Evolutionary conservation across 139 green algal genomes (phyloP).

Genomic region (Limnomonas spitsbergensis): DNA sequence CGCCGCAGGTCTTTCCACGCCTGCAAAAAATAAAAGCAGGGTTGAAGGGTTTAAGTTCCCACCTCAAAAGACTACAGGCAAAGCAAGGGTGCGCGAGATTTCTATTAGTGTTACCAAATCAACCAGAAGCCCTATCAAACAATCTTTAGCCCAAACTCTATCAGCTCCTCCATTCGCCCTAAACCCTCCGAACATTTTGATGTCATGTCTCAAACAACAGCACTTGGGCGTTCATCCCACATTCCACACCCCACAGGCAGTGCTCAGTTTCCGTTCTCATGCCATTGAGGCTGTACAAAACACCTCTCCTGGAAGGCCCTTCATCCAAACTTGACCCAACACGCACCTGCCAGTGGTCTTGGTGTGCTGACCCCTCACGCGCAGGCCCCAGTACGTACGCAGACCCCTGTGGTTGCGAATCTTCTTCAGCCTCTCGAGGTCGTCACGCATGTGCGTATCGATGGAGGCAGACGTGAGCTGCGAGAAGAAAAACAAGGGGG

Average conservation of each 20-base stretch:
- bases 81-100: background rate
- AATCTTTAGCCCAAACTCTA: background rate
- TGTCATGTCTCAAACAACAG: too few species aligned
- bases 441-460: constrained; percentile 92
- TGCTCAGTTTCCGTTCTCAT: too few species aligned
- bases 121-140: background rate
- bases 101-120: background rate
- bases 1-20: constrained; percentile 84
- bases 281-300: too few species aligned
- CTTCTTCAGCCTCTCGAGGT: constrained; percentile 99
- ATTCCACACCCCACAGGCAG: too few species aligned
- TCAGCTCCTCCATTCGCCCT: background rate
- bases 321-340: too few species aligned
- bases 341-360: constrained; percentile 94
- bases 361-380: constrained; percentile 97
- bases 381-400: constrained; percentile 97
- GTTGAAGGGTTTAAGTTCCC: background rate
- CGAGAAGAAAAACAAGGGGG: background rate
- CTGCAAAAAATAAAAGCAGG: background rate
- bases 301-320: too few species aligned
- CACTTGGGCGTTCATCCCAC: too few species aligned
- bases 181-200: too few species aligned
- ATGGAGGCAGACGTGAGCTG: constrained; percentile 80
- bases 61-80: background rate
- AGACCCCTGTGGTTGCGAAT: constrained; percentile 95